Evolutionary conservation across 2,329 filamentous ascomycete species (phyloP).

Genomic region (Blastomyces emzantsi): DNA sequence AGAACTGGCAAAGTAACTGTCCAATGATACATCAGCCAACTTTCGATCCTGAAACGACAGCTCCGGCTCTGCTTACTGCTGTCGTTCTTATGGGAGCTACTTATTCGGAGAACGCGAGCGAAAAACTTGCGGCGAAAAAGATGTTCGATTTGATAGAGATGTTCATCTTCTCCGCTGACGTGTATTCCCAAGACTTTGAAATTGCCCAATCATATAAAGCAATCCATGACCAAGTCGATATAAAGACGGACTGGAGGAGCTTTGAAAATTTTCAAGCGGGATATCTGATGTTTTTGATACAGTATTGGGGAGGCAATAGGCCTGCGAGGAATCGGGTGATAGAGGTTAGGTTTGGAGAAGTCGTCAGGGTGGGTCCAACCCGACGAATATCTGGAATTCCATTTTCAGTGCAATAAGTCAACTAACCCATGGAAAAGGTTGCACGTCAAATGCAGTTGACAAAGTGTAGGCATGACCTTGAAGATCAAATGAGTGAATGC

Average conservation of each 20-base stretch:
- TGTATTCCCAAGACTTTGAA: constrained; percentile 35
- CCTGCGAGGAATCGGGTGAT: constrained; percentile 34
- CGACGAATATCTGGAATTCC: neutral
- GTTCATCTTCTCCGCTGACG: constrained; percentile 36
- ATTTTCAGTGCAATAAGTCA: neutral
- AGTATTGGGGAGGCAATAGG: constrained; percentile 38
- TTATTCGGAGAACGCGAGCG: constrained; percentile 35
- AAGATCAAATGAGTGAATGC: constrained; percentile 31
- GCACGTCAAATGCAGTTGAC: constrained; percentile 33
- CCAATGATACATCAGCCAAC: constrained; percentile 36
- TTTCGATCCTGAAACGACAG: constrained; percentile 32
- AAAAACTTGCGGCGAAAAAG: constrained; percentile 31
- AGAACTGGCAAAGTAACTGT: constrained; percentile 39
- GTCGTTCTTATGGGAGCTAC: constrained; percentile 39
- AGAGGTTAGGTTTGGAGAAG: constrained; percentile 36
- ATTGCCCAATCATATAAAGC: constrained; percentile 29
- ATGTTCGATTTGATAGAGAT: constrained; percentile 38
- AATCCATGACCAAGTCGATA: constrained; percentile 17
- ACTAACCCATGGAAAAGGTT: constrained; percentile 22
- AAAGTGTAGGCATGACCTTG: constrained; percentile 30
- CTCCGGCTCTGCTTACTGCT: constrained; percentile 32
- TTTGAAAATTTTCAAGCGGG: constrained; percentile 38
- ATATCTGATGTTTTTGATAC: constrained; percentile 33
- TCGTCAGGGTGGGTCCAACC: constrained; percentile 31
- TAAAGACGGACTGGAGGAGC: constrained; percentile 25